Conservation (phyloP, 2,329 filamentous ascomycete species). For the Fusarium torulosum region DNA sequence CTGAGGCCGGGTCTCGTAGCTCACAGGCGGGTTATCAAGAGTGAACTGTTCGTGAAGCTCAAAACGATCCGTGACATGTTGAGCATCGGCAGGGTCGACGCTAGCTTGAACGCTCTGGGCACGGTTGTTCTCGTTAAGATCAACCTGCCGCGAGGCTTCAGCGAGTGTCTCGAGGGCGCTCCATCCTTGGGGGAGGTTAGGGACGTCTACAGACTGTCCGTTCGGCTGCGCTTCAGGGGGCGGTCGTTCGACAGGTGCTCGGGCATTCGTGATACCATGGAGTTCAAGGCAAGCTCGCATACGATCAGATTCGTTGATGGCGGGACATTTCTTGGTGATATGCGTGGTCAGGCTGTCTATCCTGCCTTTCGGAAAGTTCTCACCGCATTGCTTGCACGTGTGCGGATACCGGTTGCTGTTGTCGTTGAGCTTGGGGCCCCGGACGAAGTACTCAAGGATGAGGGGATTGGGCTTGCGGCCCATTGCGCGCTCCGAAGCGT, state of each 20-base stretch:
- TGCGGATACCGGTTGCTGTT: constrained; percentile 93
- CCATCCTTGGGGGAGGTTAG: constrained; percentile 70
- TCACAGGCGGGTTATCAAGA: constrained; percentile 66
- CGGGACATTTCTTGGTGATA: constrained; percentile 87
- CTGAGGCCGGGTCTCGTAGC: constrained; percentile 57
- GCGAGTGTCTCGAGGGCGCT: constrained; percentile 88
- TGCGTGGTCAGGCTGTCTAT: constrained; percentile 86
- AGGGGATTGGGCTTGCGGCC: constrained; percentile 86
- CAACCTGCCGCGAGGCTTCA: constrained; percentile 86
- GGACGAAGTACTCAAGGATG: constrained; percentile 88
- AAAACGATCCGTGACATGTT: constrained; percentile 56
- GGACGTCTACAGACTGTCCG: constrained; percentile 48
- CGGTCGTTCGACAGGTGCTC: constrained; percentile 51
- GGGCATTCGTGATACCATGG: constrained; percentile 73
- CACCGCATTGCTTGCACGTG: constrained; percentile 88
- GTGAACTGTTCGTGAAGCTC: constrained; percentile 71
- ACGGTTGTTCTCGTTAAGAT: constrained; percentile 72
- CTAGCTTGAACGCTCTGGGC: constrained; percentile 56
- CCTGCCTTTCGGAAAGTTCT: constrained; percentile 90
- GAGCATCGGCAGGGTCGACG: constrained; percentile 46
- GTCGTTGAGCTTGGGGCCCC: constrained; percentile 87
- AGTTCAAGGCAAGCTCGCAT: constrained; percentile 80
- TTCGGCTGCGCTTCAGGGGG: constrained; percentile 47
- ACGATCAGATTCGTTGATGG: constrained; percentile 79
- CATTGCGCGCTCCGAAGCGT: constrained; percentile 64